phyloP scores from a whole-genome alignment of 2,329 filamentous ascomycete species.

The Aspergillus amoenus region DNA sequence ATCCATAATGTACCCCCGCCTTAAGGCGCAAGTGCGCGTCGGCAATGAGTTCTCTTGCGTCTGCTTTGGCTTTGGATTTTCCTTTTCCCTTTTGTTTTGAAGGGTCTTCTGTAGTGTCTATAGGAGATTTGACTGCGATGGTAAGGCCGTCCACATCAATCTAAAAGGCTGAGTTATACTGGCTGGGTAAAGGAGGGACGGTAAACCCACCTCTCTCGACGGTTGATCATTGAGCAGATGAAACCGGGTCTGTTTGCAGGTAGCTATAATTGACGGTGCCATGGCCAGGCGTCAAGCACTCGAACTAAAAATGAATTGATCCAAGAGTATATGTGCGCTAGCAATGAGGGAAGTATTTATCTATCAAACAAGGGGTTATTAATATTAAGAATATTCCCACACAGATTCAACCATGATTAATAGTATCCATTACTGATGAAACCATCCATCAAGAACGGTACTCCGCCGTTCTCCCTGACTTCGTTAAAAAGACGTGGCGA shows the following conservation, averaged over 20 bases:
- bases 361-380: not conserved
- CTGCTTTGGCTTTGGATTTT: slow-evolving; percentile 53
- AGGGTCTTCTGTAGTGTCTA: slow-evolving; percentile 19
- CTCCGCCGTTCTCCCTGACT: not conserved
- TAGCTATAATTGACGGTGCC: slow-evolving; percentile 52
- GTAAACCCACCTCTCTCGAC: slow-evolving; percentile 50
- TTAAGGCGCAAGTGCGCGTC: slow-evolving; percentile 72
- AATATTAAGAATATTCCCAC: not conserved
- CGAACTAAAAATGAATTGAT: not conserved
- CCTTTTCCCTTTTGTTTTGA: slow-evolving; percentile 32
- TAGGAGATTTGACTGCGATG: slow-evolving; percentile 57
- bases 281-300: slow-evolving; percentile 3
- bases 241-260: slow-evolving; percentile 67
- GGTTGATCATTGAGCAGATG: slow-evolving; percentile 57
- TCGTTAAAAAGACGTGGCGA: not conserved
- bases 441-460: not conserved
- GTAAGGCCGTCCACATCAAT: slow-evolving; percentile 72
- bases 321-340: not conserved
- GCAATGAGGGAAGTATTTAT: not conserved
- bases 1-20: slow-evolving; percentile 70
- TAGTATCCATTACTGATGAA: not conserved
- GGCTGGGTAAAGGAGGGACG: not conserved
- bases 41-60: slow-evolving; percentile 63
- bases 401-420: not conserved
- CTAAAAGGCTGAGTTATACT: slow-evolving; percentile 36